Conservation (phyloP, 2,329 filamentous ascomycete species). For the Pseudocercospora crystallina region DNA sequence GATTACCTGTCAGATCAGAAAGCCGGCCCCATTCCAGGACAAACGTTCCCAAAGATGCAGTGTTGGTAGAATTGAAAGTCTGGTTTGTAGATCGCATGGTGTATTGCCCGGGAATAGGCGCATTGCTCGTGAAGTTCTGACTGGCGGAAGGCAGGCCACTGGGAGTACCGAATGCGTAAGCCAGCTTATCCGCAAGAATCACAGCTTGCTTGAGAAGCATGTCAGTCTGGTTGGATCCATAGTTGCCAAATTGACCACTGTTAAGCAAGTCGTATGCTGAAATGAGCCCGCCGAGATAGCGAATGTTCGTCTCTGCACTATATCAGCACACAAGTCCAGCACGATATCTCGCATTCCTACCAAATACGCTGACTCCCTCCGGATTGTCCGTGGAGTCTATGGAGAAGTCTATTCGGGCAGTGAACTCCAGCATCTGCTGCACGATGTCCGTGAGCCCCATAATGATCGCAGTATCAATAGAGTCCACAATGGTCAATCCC, state of each 20-base stretch:
- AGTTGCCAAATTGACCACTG: slow-evolving; percentile 21
- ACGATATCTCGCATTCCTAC: not conserved
- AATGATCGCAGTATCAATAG: slow-evolving; percentile 28
- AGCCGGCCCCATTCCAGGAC: slow-evolving; percentile 28
- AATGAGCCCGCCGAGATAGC: slow-evolving; percentile 27
- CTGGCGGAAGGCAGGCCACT: slow-evolving; percentile 23
- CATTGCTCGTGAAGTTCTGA: slow-evolving; percentile 16
- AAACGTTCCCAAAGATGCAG: slow-evolving; percentile 22
- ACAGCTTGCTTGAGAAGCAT: slow-evolving; percentile 21
- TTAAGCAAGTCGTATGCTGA: slow-evolving; percentile 27
- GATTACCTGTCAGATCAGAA: slow-evolving; percentile 28
- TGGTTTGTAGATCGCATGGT: slow-evolving; percentile 19
- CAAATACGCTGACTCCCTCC: slow-evolving; percentile 14
- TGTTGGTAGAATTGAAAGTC: slow-evolving; percentile 26
- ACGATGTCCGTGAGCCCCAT: slow-evolving; percentile 27
- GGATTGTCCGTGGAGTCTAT: slow-evolving; percentile 34
- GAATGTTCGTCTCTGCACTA: slow-evolving; percentile 22
- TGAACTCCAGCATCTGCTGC: slow-evolving; percentile 23
- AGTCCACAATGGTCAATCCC: slow-evolving; percentile 29
- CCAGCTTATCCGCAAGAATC: slow-evolving; percentile 23
- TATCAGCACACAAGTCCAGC: not conserved
- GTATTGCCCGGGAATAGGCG: slow-evolving; percentile 27
- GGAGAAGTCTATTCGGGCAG: slow-evolving; percentile 29
- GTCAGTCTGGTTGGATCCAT: slow-evolving; percentile 15
- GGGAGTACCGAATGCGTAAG: slow-evolving; percentile 23